Conservation (phyloP, 768 basidiomycete species). For the Hygrophorus russula region DNA sequence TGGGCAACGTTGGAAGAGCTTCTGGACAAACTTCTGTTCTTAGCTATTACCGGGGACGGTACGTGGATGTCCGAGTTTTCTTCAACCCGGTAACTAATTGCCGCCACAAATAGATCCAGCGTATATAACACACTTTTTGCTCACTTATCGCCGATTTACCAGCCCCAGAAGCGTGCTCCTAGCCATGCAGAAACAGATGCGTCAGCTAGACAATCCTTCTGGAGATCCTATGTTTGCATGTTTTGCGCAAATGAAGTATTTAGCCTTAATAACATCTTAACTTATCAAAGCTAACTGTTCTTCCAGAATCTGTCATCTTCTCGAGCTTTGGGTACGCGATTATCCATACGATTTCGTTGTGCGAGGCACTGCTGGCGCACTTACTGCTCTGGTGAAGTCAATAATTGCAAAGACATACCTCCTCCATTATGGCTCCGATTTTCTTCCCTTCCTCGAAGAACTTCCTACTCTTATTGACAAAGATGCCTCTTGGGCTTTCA, state of each 20-base stretch:
- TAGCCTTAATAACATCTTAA: conserved; percentile 4
- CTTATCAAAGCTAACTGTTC: conserved; percentile 3
- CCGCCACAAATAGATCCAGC: conserved; percentile 43
- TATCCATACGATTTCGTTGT: conserved; percentile 78
- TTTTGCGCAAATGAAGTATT: conserved; percentile 80
- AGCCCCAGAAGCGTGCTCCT: conserved; percentile 70
- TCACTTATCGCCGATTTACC: conserved; percentile 77
- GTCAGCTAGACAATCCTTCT: conserved; percentile 57
- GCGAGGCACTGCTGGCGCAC: conserved; percentile 57
- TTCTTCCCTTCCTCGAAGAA: conserved; percentile 69
- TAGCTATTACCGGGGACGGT: conserved; percentile 83
- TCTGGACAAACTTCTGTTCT: conserved; percentile 71
- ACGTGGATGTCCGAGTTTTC: conserved; percentile 6
- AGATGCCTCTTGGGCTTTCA: conserved; percentile 68
- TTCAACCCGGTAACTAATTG: conserved; percentile 3
- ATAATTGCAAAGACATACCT: conserved; percentile 73
- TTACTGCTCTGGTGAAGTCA: conserved; percentile 67
- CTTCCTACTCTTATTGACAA: conserved; percentile 53
- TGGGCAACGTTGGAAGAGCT: conserved; percentile 74
- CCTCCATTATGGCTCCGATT: conserved; percentile 75
- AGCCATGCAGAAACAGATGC: conserved; percentile 82
- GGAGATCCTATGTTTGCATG: conserved; percentile 80
- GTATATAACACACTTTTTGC: conserved; percentile 69
- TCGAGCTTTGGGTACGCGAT: conserved; percentile 67
- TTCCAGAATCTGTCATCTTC: conserved; percentile 63